Conservation (phyloP, 78 protist species). For the Polysphondylium violaceum region DNA sequence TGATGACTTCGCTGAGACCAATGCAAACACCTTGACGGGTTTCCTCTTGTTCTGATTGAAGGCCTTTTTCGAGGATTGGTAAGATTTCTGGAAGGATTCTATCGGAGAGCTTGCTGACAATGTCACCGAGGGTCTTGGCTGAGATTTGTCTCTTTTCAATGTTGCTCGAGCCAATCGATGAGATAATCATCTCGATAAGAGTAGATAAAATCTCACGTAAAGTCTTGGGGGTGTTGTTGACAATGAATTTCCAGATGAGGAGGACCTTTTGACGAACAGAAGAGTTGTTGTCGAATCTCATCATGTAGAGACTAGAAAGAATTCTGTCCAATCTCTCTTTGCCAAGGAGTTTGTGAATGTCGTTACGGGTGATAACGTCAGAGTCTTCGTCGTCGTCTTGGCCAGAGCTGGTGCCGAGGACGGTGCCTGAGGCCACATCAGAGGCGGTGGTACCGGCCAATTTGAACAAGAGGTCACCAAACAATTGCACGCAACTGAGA, state of each 20-base stretch:
- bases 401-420: slow-evolving; percentile 13
- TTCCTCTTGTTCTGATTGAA: slow-evolving; percentile 31
- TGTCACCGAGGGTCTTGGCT: slow-evolving; percentile 92
- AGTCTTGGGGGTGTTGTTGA: slow-evolving; percentile 87
- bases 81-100: slow-evolving; percentile 88
- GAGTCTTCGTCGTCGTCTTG: slow-evolving; percentile 33
- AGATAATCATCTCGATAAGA: slow-evolving; percentile 86
- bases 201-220: slow-evolving; percentile 84
- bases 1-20: slow-evolving; percentile 92
- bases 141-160: slow-evolving; percentile 82
- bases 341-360: slow-evolving; percentile 75
- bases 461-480: slow-evolving; percentile 91
- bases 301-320: slow-evolving; percentile 89
- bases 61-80: slow-evolving; percentile 85
- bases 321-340: slow-evolving; percentile 78
- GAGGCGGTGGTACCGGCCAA: slow-evolving; percentile 45
- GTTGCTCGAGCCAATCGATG: slow-evolving; percentile 64
- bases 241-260: slow-evolving; percentile 93
- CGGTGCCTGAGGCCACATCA: slow-evolving; percentile 20
- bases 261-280: slow-evolving; percentile 89
- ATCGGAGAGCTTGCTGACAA: slow-evolving; percentile 91
- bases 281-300: slow-evolving; percentile 83
- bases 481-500: slow-evolving; percentile 86
- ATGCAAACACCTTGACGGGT: slow-evolving; percentile 91
- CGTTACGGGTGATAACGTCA: not conserved